phyloP scores from a whole-genome alignment of 179 eudicot genomes.

The Sideroxylon spinosum region DNA sequence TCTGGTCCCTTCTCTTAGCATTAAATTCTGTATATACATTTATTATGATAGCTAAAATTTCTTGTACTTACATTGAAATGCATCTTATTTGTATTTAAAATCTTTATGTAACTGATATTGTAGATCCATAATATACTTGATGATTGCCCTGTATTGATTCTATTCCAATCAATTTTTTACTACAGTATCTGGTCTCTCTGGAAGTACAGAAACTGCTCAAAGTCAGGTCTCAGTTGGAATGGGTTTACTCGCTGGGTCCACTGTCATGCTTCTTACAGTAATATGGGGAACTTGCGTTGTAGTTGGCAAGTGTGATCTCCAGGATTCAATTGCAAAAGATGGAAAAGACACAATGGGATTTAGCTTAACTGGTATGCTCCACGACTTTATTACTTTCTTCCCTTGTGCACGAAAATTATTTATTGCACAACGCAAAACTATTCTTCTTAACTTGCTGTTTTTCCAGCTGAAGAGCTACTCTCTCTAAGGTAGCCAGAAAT shows the following conservation, averaged over 20 bases:
- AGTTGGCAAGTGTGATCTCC: slow-evolving; percentile 58
- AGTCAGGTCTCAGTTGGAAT: slow-evolving; percentile 81
- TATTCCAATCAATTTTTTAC: not conserved
- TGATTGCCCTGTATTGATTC: too few species aligned
- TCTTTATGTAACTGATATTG: too few species aligned
- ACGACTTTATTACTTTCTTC: not conserved
- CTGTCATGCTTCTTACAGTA: slow-evolving; percentile 77
- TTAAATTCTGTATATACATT: too few species aligned
- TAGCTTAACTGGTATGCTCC: slow-evolving; percentile 33
- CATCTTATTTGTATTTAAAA: too few species aligned
- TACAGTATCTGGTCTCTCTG: slow-evolving; percentile 76
- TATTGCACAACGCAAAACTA: too few species aligned
- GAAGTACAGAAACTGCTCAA: slow-evolving; percentile 64
- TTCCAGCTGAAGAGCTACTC: too few species aligned
- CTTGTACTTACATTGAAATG: too few species aligned
- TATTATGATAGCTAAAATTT: too few species aligned
- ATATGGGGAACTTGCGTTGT: slow-evolving; percentile 83
- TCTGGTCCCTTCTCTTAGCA: too few species aligned
- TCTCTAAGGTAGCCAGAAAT: not conserved
- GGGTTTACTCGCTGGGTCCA: slow-evolving; percentile 88
- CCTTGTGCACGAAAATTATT: not conserved
- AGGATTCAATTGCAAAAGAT: slow-evolving; percentile 27
- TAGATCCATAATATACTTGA: too few species aligned
- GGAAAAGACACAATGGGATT: slow-evolving; percentile 34
- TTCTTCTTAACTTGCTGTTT: too few species aligned